A percentile compares a stretch with the other conserved stretches of the same genome.
phyloP scores from a whole-genome alignment of 345 rosid species.

The Citrus sp. region DNA sequence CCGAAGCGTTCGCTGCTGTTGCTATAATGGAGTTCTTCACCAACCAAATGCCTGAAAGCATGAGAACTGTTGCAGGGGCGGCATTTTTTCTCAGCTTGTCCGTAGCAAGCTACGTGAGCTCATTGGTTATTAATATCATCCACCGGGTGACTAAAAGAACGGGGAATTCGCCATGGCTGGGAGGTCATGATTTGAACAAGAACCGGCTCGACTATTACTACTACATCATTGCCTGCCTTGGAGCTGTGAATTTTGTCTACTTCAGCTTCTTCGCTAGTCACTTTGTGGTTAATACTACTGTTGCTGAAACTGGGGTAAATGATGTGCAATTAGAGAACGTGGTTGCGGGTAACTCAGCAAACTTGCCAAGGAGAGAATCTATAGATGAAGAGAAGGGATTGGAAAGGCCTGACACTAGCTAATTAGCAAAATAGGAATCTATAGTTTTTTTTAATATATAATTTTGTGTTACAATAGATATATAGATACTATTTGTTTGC shows the following conservation, averaged over 20 bases:
- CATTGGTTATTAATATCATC: conserved; percentile 41
- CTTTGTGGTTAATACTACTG: conserved; percentile 16
- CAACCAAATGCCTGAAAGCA: too few species aligned
- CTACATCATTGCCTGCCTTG: conserved; percentile 42
- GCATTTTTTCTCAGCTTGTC: not conserved
- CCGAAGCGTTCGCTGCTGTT: too few species aligned
- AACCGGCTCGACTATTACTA: conserved; percentile 50
- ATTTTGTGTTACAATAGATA: too few species aligned
- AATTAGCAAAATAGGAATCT: not conserved
- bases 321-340: conserved; percentile 3
- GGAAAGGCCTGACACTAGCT: not conserved
- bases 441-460: too few species aligned
- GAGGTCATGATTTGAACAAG: conserved; percentile 58
- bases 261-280: conserved; percentile 48
- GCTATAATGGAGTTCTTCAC: too few species aligned
- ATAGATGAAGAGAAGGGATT: not conserved
- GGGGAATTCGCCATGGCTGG: conserved; percentile 49
- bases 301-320: not conserved
- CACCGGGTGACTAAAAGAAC: conserved; percentile 21
- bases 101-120: conserved; percentile 46
- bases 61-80: too few species aligned
- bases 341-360: not conserved
- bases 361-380: not conserved
- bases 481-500: too few species aligned
- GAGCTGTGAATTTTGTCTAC: conserved; percentile 41